phyloP scores from a whole-genome alignment of 179 eudicot species.

The Silene vulgaris region DNA sequence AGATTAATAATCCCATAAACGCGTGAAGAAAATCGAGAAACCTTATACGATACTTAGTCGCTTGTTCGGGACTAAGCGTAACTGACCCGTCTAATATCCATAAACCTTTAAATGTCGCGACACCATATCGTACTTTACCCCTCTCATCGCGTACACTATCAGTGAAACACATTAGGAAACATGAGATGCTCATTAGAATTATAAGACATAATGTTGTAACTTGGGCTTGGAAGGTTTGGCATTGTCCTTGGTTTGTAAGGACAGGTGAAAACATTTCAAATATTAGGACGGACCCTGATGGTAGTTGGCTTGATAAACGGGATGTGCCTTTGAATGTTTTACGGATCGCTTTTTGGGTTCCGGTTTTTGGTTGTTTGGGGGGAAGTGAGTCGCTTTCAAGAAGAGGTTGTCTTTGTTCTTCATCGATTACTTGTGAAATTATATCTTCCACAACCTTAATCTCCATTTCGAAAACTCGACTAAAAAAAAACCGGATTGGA shows the following conservation, averaged over 20 bases:
- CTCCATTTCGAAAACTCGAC: slow-evolving; percentile 9
- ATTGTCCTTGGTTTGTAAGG: slow-evolving; percentile 54
- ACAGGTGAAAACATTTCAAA: slow-evolving; percentile 62
- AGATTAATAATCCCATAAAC: slow-evolving; percentile 47
- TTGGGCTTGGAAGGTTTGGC: slow-evolving; percentile 33
- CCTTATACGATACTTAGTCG: slow-evolving; percentile 37
- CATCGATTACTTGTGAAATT: slow-evolving; percentile 7
- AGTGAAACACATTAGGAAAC: slow-evolving; percentile 55
- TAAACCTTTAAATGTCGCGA: slow-evolving; percentile 58
- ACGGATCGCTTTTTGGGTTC: slow-evolving; percentile 45
- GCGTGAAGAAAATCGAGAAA: slow-evolving; percentile 61
- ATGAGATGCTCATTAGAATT: slow-evolving; percentile 37
- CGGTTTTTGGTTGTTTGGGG: slow-evolving; percentile 39
- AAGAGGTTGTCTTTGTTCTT: slow-evolving; percentile 23
- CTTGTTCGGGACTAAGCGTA: slow-evolving; percentile 32
- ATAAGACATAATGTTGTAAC: slow-evolving; percentile 32
- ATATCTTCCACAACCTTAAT: slow-evolving; percentile 17
- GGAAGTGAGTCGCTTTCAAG: slow-evolving; percentile 1
- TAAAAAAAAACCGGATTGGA: too few relatives aligned
- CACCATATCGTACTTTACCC: slow-evolving; percentile 65
- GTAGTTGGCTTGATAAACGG: slow-evolving; percentile 59
- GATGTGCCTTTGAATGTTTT: slow-evolving; percentile 59
- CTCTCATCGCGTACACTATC: slow-evolving; percentile 60
- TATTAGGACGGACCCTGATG: slow-evolving; percentile 62
- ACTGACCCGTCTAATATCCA: slow-evolving; percentile 55